phyloP scores from a whole-genome alignment of 129 eudicot genomes.

The Chrysanthemum lavandulifolium region DNA sequence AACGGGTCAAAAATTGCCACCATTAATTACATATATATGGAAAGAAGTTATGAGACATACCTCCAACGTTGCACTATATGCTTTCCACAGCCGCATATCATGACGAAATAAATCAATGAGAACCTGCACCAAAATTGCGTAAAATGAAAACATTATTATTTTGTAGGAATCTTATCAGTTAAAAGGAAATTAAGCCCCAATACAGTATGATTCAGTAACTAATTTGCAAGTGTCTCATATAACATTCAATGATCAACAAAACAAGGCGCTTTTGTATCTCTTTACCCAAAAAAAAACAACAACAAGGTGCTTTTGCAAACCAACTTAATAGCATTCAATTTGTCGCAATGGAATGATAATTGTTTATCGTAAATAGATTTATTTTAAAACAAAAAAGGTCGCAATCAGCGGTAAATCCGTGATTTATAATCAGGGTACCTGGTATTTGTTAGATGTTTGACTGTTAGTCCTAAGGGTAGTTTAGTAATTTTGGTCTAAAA shows the following conservation, averaged over 20 bases:
- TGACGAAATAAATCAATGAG: constrained; percentile 89
- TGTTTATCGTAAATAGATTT: background rate
- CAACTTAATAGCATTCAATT: background rate
- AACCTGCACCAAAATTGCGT: constrained; percentile 47
- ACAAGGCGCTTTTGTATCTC: too few relatives aligned
- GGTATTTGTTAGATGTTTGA: too few relatives aligned
- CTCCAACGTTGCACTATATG: constrained; percentile 73
- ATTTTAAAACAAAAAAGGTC: background rate
- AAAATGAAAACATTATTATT: background rate
- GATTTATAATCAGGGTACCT: background rate
- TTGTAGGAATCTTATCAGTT: background rate
- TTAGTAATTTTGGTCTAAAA: too few relatives aligned
- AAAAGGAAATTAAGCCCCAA: background rate
- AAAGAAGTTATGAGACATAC: constrained; percentile 39
- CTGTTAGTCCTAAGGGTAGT: too few relatives aligned
- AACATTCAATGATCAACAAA: constrained; percentile 1
- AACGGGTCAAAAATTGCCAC: background rate
- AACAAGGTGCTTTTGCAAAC: background rate
- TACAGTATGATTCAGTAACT: background rate
- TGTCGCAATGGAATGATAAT: constrained; percentile 6
- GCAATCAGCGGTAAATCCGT: background rate
- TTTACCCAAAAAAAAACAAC: too few relatives aligned
- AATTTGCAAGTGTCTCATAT: background rate
- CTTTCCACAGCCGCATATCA: constrained; percentile 85
- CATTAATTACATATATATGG: background rate